Base-by-base conservation (phyloP, 2,329 filamentous ascomycete species). In the Alternaria arborescens region DNA sequence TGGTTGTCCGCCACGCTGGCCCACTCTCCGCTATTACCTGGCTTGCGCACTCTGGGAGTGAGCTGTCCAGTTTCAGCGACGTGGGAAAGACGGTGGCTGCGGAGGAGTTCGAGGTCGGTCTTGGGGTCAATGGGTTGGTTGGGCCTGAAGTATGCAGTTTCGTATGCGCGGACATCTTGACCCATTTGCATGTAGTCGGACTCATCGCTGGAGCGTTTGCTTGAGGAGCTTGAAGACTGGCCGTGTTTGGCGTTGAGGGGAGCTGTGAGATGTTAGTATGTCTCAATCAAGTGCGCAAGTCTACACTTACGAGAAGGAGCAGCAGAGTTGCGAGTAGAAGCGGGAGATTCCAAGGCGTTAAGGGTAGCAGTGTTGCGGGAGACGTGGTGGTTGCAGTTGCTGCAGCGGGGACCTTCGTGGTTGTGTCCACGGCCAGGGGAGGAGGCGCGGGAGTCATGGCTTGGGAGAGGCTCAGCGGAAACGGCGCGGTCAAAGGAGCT, bases 11-110 rank as follows among this genome's bases (percentile, higher is more conserved):
- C 70, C 20, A 73, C 67, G 61, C 72, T 77, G 30, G 76, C 72
- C 75, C 77, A 79, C 55, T 80, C 78, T 60, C 72, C 75, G 56
- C 76, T 78, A 56, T 71, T 68, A 57, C 72, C 74, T 64, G 75
- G 74, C 63, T 70, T 74, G 57, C 78, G 78, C 38, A 77, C 73
- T 61, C 80, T 67, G 22, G 79, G 79, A 28, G 77, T 78, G 47
- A 84, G 75, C 62, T 84, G 82, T 16, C 82, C 82, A 36, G 81
- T 84, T 70, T 84, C 82, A 18, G 82, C 82, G 32, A 82, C 82
- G 63, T 83, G 82, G 6, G 82, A 84, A 55, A 82, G 71, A 32
- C 82, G 81, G 64, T 83, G 82, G 58, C 70, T 82, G 55, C 82
- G 77, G 56, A 84, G 79, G 26, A 83, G 70, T 43, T 77, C 73